Conservation (phyloP, 1,284 basidiomycete species). For the Neonothopanus nambi region DNA sequence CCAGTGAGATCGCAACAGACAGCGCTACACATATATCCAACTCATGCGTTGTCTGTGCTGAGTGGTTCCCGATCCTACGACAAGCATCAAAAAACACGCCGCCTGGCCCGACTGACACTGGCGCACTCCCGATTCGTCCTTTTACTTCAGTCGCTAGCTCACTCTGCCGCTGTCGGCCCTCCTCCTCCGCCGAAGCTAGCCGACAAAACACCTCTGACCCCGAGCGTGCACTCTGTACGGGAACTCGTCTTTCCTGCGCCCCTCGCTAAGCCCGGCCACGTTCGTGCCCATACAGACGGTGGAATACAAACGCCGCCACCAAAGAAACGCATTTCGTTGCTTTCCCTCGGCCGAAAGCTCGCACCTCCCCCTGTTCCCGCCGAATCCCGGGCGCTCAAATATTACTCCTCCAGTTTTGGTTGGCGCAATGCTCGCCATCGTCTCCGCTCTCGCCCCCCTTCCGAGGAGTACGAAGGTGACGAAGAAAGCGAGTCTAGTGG, state of each 20-base stretch:
- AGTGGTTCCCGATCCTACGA: background rate
- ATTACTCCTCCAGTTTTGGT: conserved; percentile 10
- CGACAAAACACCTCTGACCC: background rate
- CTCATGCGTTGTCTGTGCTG: conserved; percentile 4
- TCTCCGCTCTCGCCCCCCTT: too few relatives aligned
- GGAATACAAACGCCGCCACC: background rate
- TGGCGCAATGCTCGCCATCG: background rate
- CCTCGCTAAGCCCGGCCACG: background rate
- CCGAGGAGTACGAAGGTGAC: too few relatives aligned
- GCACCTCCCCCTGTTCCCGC: background rate
- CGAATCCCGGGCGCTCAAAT: conserved; percentile 5
- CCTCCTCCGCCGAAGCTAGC: background rate
- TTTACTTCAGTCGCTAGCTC: conserved; percentile 5
- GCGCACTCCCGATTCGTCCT: conserved; percentile 12
- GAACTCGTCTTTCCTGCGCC: conserved; percentile 12
- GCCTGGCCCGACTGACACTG: conserved; percentile 8
- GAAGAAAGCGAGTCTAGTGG: too few relatives aligned
- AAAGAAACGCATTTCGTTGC: conserved; percentile 3
- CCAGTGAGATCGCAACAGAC: conserved; percentile 10
- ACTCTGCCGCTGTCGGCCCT: conserved; percentile 6
- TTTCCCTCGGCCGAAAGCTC: background rate
- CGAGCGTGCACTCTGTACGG: background rate
- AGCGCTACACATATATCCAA: conserved; percentile 12
- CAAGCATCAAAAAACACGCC: background rate
- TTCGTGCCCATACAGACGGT: background rate